These are phyloP conservation scores for Alopecurus myosuroides DNA, from an alignment of 176 grass and related monocot genomes.

Conservation along the genomic window DNA sequence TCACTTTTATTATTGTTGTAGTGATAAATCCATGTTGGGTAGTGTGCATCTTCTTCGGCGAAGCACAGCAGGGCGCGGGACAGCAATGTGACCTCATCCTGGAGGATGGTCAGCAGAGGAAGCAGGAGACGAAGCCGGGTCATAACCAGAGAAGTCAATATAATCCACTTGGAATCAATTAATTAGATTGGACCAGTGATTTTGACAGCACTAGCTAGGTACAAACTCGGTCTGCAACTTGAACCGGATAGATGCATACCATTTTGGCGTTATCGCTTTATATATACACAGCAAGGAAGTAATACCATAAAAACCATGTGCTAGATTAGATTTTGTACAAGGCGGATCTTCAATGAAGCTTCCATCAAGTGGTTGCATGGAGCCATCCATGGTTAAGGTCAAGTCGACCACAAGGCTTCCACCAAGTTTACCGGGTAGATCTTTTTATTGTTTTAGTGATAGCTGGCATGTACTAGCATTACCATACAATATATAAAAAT, in stretches of 20 bases:
- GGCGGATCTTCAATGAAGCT: not conserved
- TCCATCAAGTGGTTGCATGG: not conserved
- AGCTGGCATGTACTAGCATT: not conserved
- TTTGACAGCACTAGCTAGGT: not conserved
- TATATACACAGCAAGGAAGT: not conserved
- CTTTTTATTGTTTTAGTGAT: not conserved
- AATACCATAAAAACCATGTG: not conserved
- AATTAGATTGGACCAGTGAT: not conserved
- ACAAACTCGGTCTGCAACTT: not conserved
- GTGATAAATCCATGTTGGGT: too few relatives aligned
- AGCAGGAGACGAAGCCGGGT: too few relatives aligned
- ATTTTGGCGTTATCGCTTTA: not conserved
- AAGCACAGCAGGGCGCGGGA: too few relatives aligned
- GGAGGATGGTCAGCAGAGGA: too few relatives aligned
- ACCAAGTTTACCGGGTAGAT: not conserved
- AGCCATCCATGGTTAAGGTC: not conserved
- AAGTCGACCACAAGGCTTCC: not conserved
- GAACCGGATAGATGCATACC: not conserved
- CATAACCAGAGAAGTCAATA: not conserved
- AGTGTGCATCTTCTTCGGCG: too few relatives aligned
- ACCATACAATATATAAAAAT: too few relatives aligned
- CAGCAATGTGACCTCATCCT: too few relatives aligned
- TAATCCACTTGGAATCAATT: not conserved
- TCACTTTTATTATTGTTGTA: too few relatives aligned
- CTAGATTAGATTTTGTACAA: not conserved